These are phyloP conservation scores for Termitomyces sp. DNA, from an alignment of 768 basidiomycete species.

Conservation along the genomic window DNA sequence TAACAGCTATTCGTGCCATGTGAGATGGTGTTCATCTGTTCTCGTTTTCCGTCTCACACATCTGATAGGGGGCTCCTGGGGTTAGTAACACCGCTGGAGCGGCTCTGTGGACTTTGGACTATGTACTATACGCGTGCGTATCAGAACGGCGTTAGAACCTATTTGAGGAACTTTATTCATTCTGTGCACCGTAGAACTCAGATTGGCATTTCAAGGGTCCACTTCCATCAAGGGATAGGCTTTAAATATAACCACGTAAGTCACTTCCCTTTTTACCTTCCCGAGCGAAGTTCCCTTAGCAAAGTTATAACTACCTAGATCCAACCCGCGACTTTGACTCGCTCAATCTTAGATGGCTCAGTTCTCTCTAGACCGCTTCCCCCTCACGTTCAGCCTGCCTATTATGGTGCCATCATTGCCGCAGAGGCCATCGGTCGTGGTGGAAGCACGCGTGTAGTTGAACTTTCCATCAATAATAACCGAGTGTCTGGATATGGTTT, in stretches of 20 bases:
- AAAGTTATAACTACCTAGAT: slow-evolving; percentile 36
- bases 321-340: slow-evolving; percentile 55
- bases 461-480: slow-evolving; percentile 41
- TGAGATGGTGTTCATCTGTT: slow-evolving; percentile 11
- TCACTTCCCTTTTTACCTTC: not conserved
- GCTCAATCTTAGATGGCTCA: slow-evolving; percentile 52
- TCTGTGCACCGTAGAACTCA: slow-evolving; percentile 10
- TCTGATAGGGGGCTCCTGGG: slow-evolving; percentile 38
- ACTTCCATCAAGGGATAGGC: slow-evolving; percentile 67
- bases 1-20: slow-evolving; percentile 46
- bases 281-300: not conserved
- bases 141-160: no score
- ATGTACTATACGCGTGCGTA: slow-evolving; percentile 50
- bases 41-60: not conserved
- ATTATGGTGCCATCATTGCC: slow-evolving; percentile 60
- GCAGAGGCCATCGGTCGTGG: slow-evolving; percentile 51
- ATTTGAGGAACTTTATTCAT: not conserved
- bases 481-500: slow-evolving; percentile 59
- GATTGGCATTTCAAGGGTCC: slow-evolving; percentile 47
- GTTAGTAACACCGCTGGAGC: slow-evolving; percentile 71
- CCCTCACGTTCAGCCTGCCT: slow-evolving; percentile 61
- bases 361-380: slow-evolving; percentile 42
- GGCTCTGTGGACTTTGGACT: slow-evolving; percentile 64
- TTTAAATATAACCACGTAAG: slow-evolving; percentile 67
- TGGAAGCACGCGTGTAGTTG: slow-evolving; percentile 34